Evolutionary conservation across 208 protist species (phyloP).

Genomic region (Crithidia sp.): DNA sequence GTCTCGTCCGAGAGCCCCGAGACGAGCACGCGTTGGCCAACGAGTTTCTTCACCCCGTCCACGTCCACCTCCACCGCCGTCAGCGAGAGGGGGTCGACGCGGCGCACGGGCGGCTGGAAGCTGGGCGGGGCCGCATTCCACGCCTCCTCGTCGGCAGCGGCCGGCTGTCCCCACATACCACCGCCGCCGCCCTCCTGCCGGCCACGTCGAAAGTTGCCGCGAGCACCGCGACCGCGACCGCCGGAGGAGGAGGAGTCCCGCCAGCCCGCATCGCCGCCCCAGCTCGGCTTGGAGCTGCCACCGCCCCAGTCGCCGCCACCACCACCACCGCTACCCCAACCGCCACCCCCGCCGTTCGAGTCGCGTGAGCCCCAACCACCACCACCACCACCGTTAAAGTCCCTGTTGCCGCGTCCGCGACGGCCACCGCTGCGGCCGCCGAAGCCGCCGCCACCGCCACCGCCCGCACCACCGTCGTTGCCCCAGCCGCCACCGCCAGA

Average conservation of each 20-base stretch:
- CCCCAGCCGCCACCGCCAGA: conserved; percentile 7
- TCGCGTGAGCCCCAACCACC: conserved; percentile 7
- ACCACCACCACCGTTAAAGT: neutral
- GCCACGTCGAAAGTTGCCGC: conserved; percentile 50
- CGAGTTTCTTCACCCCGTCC: conserved; percentile 90
- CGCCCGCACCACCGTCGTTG: conserved; percentile 11
- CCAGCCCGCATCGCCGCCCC: conserved; percentile 31
- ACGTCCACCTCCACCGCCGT: conserved; percentile 90
- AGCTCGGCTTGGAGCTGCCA: conserved; percentile 14
- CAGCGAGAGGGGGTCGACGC: conserved; percentile 88
- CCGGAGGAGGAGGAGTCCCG: conserved; percentile 22
- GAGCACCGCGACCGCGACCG: conserved; percentile 25
- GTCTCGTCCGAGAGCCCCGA: conserved; percentile 84
- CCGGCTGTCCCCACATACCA: conserved; percentile 66
- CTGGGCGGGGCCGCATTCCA: conserved; percentile 83
- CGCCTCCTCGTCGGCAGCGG: conserved; percentile 72
- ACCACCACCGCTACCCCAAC: conserved; percentile 23
- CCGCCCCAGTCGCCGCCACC: conserved; percentile 8
- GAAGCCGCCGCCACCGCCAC: conserved; percentile 12
- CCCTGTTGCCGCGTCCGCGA: conserved; percentile 2
- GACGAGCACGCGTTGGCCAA: conserved; percentile 87
- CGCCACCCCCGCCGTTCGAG: conserved; percentile 1
- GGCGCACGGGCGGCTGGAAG: conserved; percentile 83
- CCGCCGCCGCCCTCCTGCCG: conserved; percentile 30
- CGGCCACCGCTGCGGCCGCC: conserved; percentile 7